These are phyloP conservation scores for Colletotrichum tropicicola DNA, from an alignment of 2,329 filamentous ascomycete species.

Conservation along the genomic window DNA sequence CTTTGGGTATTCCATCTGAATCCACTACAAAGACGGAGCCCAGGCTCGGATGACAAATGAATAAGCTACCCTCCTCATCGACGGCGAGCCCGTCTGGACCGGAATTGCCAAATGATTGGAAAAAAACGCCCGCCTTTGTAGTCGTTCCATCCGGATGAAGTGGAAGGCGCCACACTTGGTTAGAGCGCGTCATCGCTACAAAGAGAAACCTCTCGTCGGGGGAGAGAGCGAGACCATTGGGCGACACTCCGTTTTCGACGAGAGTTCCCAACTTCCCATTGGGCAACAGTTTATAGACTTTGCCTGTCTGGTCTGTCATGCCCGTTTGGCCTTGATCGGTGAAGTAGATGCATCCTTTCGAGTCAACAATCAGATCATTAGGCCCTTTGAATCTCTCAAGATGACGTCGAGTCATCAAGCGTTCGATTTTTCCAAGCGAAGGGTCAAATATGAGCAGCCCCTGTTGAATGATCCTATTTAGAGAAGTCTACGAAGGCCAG, in stretches of 20 bases:
- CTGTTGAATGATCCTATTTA: slow-evolving; percentile 36
- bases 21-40: slow-evolving; percentile 48
- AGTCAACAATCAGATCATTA: slow-evolving; percentile 51
- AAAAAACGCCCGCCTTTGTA: slow-evolving; percentile 48
- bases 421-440: slow-evolving; percentile 35
- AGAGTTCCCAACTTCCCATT: slow-evolving; percentile 47
- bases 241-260: slow-evolving; percentile 47
- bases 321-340: slow-evolving; percentile 55
- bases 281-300: slow-evolving; percentile 45
- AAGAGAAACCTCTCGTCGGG: slow-evolving; percentile 48
- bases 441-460: slow-evolving; percentile 48
- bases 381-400: slow-evolving; percentile 53
- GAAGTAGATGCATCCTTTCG: slow-evolving; percentile 48
- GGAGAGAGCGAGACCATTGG: slow-evolving; percentile 48
- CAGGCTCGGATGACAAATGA: slow-evolving; percentile 45
- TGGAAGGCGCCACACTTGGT: slow-evolving; percentile 51
- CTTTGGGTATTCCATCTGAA: slow-evolving; percentile 45
- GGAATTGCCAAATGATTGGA: slow-evolving; percentile 49
- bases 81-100: slow-evolving; percentile 49
- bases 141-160: slow-evolving; percentile 48
- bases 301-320: slow-evolving; percentile 50
- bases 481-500: too few species aligned
- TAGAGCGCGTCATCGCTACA: slow-evolving; percentile 49
- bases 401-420: slow-evolving; percentile 44
- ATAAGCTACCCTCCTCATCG: slow-evolving; percentile 48